Conservation (phyloP, 1,284 basidiomycete genomes). For the Sporisorium graminicola region DNA sequence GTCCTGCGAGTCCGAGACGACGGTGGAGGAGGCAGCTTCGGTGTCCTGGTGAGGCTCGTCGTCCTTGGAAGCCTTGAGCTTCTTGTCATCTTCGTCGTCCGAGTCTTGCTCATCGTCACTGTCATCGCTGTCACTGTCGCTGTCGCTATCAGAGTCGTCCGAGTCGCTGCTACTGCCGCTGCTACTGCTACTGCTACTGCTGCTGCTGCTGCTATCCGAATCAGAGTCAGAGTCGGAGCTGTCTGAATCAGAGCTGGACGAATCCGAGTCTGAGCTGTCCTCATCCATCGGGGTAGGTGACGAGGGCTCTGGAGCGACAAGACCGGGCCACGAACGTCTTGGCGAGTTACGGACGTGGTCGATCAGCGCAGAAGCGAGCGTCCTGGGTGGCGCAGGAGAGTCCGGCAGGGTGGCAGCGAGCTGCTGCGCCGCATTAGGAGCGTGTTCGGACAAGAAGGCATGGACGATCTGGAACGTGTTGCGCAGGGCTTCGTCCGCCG, state of each 20-base stretch:
- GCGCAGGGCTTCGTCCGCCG: slow-evolving; percentile 33
- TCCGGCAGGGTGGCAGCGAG: slow-evolving; percentile 33
- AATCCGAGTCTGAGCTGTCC: slow-evolving; percentile 10
- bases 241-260: slow-evolving; percentile 19
- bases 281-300: slow-evolving; percentile 29
- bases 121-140: slow-evolving; percentile 7
- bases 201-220: slow-evolving; percentile 5
- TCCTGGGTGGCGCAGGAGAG: slow-evolving; percentile 31
- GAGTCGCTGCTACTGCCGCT: slow-evolving; percentile 4
- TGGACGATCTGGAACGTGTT: slow-evolving; percentile 51
- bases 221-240: slow-evolving; percentile 16
- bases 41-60: slow-evolving; percentile 33
- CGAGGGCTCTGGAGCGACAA: slow-evolving; percentile 9
- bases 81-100: slow-evolving; percentile 39
- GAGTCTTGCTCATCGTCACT: slow-evolving; percentile 6
- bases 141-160: slow-evolving; percentile 5
- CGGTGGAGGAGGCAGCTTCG: slow-evolving; percentile 36
- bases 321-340: slow-evolving; percentile 39
- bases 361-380: slow-evolving; percentile 42
- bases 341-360: slow-evolving; percentile 49
- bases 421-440: slow-evolving; percentile 34
- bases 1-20: slow-evolving; percentile 45
- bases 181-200: slow-evolving; percentile 1
- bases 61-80: slow-evolving; percentile 31
- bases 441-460: slow-evolving; percentile 47